These are phyloP conservation scores for Cytospora chrysosperma DNA, from an alignment of 2,329 filamentous ascomycete species.

Conservation along the genomic window DNA sequence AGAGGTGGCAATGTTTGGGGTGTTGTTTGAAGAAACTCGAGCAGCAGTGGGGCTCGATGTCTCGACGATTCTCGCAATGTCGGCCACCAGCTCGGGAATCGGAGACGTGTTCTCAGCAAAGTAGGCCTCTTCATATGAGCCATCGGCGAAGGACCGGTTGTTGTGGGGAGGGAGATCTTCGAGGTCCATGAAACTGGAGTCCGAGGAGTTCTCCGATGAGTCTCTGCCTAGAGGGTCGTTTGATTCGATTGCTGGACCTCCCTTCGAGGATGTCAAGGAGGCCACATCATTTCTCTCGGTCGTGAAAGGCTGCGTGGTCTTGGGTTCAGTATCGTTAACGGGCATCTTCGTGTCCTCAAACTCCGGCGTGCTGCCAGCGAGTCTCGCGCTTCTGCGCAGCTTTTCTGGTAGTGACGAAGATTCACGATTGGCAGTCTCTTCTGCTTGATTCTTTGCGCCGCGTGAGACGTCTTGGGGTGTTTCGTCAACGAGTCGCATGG, in stretches of 20 bases:
- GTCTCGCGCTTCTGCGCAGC: conserved; percentile 4
- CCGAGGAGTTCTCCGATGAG: neutral
- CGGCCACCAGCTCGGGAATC: conserved; percentile 8
- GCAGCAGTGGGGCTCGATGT: neutral
- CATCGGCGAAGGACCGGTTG: neutral
- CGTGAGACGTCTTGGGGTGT: neutral
- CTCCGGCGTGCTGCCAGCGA: neutral
- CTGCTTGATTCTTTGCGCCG: neutral
- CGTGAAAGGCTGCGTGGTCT: no score
- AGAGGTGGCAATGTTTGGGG: no score
- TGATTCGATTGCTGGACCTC: neutral
- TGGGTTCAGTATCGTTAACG: neutral
- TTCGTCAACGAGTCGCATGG: neutral
- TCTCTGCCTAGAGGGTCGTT: neutral
- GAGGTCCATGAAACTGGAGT: neutral
- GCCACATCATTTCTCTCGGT: no score
- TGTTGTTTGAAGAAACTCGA: no score
- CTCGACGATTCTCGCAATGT: conserved; percentile 4
- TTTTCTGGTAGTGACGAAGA: neutral
- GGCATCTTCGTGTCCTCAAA: neutral
- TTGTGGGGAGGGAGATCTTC: neutral
- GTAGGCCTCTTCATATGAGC: neutral
- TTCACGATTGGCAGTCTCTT: neutral
- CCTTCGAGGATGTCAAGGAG: neutral
- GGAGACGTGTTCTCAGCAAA: neutral